Evolutionary conservation across 176 grass and related monocot genomes (phyloP), one percentile per base, ranked within the genome.

Genomic region (Aegilops bicornis): DNA sequence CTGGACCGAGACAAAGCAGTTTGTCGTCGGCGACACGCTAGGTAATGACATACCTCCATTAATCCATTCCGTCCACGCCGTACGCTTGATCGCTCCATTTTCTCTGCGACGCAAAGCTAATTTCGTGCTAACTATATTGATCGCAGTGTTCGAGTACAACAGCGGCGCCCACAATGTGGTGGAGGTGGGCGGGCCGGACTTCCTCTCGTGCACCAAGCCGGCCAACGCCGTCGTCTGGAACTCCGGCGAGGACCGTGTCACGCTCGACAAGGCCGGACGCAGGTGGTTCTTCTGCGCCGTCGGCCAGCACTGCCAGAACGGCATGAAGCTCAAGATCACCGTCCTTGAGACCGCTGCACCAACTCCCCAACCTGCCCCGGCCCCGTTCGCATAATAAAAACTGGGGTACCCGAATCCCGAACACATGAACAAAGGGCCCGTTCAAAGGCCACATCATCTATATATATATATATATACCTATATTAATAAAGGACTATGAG

Each of bases 201-300:
- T 85, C 81, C 1, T 2, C 16, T 4, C 54, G n/a, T 93, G 91
- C 85, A 79, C 2, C 75, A 7, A 13, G 24, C 27, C 73, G 8
- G 17, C 0, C 19, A 23, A 0, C 17, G 7, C 82, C 59, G 14
- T 0, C 4, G 78, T 19, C 10, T 12, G 48, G 82, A 5, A 6
- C 31, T 56, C 72, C 20, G 75, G 72, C n/a, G 59, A 79, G 31
- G 85, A 93, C 75, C 5, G 20, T 3, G 50, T 93, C 65, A 1
- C 60, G 25, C 88, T 93, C 66, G 54, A 17, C 31, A 10, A 10
- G 0, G 29, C 67, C 1, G 91, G 88, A 5, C 61, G 42, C 12
- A 50, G 33, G n/a, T 90, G 91, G 91, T 93, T 82, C 74, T 11
- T 88, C 4, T 93, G 91, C 60, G 23, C 66, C 73, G 76, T 82